These are phyloP conservation scores for Trypanosoma avium DNA, from an alignment of 208 protist genomes.

Conservation along the genomic window DNA sequence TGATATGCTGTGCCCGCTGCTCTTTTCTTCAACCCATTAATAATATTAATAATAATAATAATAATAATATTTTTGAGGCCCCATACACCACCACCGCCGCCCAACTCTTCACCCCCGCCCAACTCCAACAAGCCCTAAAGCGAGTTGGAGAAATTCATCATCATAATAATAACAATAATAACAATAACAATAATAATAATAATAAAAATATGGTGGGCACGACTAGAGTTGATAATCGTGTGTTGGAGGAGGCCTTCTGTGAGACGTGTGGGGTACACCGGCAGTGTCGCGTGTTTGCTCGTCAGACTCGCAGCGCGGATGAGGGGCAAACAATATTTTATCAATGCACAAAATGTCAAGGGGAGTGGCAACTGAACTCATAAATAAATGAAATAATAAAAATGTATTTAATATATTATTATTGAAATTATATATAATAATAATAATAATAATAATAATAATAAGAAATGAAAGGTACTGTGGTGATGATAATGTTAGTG, in stretches of 20 bases:
- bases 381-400: constrained; percentile 27
- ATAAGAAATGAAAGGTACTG: too few species aligned
- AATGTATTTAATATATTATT: neutral
- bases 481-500: too few species aligned
- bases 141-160: constrained; percentile 31
- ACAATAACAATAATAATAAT: neutral
- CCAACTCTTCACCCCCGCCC: constrained; percentile 48
- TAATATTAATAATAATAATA: too few species aligned
- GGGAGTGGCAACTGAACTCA: constrained; percentile 91
- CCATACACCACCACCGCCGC: constrained; percentile 33
- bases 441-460: too few species aligned
- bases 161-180: neutral
- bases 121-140: constrained; percentile 38
- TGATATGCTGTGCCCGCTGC: too few species aligned
- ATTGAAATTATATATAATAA: neutral
- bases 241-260: constrained; percentile 87
- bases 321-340: constrained; percentile 93
- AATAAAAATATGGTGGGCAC: constrained; percentile 21
- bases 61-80: constrained; percentile 12
- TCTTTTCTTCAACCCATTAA: too few species aligned
- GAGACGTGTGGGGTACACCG: constrained; percentile 69
- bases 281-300: constrained; percentile 77
- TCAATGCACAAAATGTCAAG: constrained; percentile 83
- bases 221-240: constrained; percentile 76
- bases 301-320: constrained; percentile 90